Base-by-base conservation (phyloP, 2,329 filamentous ascomycete species). In the Ophiocordyceps polyrhachis-furcata region DNA sequence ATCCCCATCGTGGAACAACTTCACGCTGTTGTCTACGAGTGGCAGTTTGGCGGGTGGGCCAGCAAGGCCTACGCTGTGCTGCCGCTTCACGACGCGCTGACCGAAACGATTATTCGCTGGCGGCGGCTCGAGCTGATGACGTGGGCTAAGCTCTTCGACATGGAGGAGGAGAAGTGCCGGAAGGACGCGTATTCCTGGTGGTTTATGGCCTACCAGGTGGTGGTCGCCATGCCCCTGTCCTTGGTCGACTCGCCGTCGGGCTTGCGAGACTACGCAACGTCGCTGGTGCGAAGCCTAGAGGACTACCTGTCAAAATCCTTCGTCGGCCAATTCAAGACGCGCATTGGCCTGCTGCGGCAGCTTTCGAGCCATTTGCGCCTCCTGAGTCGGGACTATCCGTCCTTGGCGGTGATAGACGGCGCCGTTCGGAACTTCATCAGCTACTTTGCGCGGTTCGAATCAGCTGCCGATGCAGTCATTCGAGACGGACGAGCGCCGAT, bases 201-300 rank as follows among this genome's bases (percentile, higher is more conserved):
- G 81, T 98, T 95, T 54, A 73, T 96, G 48, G 87, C 89, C 1
- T 98, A 95, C 55, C 86, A 96, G 60, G 85, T 81, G 5, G 76
- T 93, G 40, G 73, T 98, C 52, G 81, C 79, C 3, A 81, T 79
- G 11, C 82, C 88, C 0, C 67, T 84, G 45, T 72, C 75, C 19
- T 70, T 89, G 48, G 66, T 73, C 1, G 69, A 76, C 46, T 69
- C 72, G 21, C 70, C 67, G 1, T 62, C 73, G 20, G 73, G 79
- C 42, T 62, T 93, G 46, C 64, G 67, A 32, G 60, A 64, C 15
- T 85, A 93, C 57, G 70, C 76, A 0, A 69, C 73, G 47, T 74
- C 77, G 43, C 69, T 95, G 9, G 68, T 93, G n/a, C 72, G 74
- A 50, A 85, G 81, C 37, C 66, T 96, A 15, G 79, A 86, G 51